phyloP scores from a whole-genome alignment of 352 stramenopile genomes.

The Nannochloropsis limnetica region DNA sequence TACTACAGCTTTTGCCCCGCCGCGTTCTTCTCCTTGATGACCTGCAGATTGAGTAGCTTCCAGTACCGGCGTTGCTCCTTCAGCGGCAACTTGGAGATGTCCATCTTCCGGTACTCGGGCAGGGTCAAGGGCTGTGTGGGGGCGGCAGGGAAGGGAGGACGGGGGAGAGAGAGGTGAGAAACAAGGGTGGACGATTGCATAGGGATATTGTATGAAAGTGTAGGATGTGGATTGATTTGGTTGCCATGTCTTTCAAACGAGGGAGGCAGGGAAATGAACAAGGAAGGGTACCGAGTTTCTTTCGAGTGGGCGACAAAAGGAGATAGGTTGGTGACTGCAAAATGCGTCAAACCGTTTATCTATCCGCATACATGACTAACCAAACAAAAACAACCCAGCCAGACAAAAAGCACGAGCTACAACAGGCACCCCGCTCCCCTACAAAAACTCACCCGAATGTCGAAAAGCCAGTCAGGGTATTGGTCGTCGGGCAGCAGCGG shows the following conservation, averaged over 20 bases:
- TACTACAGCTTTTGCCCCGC: slow-evolving; percentile 8
- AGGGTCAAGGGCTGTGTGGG: slow-evolving; percentile 14
- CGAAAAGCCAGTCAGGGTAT: slow-evolving; percentile 34
- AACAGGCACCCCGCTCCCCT: background rate
- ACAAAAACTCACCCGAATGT: slow-evolving; percentile 15
- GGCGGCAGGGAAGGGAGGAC: background rate
- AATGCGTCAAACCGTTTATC: background rate
- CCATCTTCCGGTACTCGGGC: slow-evolving; percentile 24
- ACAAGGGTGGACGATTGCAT: no score
- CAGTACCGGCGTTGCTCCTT: slow-evolving; percentile 23
- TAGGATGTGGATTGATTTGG: background rate
- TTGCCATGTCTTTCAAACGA: no score
- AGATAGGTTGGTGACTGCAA: no score
- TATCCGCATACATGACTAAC: background rate
- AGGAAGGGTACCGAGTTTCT: background rate
- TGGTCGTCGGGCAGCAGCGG: slow-evolving; percentile 22
- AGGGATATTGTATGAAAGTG: no score
- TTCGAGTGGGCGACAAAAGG: background rate
- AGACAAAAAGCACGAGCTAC: background rate
- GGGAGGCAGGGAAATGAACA: no score
- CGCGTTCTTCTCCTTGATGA: slow-evolving; percentile 32
- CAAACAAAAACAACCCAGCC: background rate
- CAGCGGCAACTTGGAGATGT: slow-evolving; percentile 4
- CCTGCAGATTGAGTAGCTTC: slow-evolving; percentile 8
- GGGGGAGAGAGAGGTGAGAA: background rate